A percentile compares a stretch with the other conserved stretches of the same genome.
Evolutionary conservation across 257 asterid genomes (phyloP).

Genomic region (Primulina tabacum): DNA sequence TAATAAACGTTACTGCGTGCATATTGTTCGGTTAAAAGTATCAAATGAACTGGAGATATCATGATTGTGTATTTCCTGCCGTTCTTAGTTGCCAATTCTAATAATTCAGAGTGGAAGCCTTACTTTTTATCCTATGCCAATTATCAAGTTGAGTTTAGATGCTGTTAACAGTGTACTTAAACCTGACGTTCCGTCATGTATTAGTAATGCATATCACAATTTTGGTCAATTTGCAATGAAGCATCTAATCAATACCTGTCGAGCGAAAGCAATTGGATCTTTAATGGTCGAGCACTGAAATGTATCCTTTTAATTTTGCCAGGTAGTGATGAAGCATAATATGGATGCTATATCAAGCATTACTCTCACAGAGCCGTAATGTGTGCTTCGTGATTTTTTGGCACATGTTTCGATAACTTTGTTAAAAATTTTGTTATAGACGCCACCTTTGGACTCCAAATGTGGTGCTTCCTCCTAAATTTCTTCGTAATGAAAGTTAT

Average conservation of each 20-base stretch:
- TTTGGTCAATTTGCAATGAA: not conserved
- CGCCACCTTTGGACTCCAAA: not conserved
- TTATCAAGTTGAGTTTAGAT: constrained; percentile 4
- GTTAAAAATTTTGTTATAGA: not conserved
- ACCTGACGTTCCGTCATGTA: not conserved
- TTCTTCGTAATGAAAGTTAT: not conserved
- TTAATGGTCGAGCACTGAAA: constrained; percentile 19
- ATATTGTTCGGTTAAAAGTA: not conserved
- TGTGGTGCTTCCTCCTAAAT: not conserved
- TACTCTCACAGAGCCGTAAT: constrained; percentile 12
- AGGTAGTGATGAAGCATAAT: constrained; percentile 56
- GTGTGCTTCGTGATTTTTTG: constrained; percentile 20
- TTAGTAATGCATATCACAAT: not conserved
- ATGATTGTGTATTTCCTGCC: constrained; percentile 9
- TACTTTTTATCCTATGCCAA: not conserved
- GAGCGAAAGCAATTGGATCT: not conserved
- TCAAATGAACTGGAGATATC: not conserved
- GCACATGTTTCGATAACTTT: constrained; percentile 11
- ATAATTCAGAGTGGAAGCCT: not conserved
- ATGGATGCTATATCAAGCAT: constrained; percentile 24
- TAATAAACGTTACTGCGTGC: not conserved
- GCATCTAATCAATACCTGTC: not conserved
- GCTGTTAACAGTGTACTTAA: not conserved
- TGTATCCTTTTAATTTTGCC: constrained; percentile 33
- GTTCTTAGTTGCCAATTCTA: not conserved